Base-by-base conservation (phyloP, 1,139 yeast genomes). In the Ogataea hybrid region DNA sequence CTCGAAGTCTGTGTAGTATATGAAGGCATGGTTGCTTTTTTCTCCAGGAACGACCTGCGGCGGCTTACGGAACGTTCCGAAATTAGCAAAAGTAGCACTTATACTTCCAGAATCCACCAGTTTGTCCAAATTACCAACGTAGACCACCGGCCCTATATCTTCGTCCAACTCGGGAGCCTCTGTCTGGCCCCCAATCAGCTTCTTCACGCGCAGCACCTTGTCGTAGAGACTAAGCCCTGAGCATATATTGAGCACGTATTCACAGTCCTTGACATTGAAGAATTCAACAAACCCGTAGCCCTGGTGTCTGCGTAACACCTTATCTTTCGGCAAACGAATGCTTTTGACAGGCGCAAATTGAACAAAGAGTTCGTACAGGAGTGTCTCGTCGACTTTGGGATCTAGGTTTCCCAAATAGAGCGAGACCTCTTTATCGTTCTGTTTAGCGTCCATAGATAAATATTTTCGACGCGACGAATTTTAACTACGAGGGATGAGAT, bases 271-370 rank as follows among this genome's bases (percentile, higher is more conserved):
- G 2, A 67, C 66, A 9, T 72, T 68, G 41, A 71, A 66, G 54
- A 85, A 83, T 58, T 87, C 95, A 2, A 86, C 82, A 64, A 92
- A 92, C 10, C 96, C 97, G 64, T 71, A 92, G 14, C 97, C 97
- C 57, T 84, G 95, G 56, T 84, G 89, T 2, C 76, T 70, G 47
- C 78, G 78, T 32, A 79, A 67, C 5, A 88, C 71, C 50, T 90
- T 71, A 58, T 89, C 97, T 54, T 79, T 81, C 5, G 97, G 97
- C 53, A 92, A 69, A 52, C 83, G 75, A 10, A 92, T 72, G 25
- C 77, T 71, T 37, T 70, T 69, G 5, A 92, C 75, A 0, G 96
- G 96, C 0, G 95, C 94, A 40, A 87, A 82, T 60, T 92, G 98
- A 10, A 86, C 65, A 62, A 89, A 83, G 25, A 92, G 71, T 61